Evolutionary conservation across 23 red algal species (phyloP), one percentile per base, ranked within the genome.

Genomic region (Gracilariopsis chorda): DNA sequence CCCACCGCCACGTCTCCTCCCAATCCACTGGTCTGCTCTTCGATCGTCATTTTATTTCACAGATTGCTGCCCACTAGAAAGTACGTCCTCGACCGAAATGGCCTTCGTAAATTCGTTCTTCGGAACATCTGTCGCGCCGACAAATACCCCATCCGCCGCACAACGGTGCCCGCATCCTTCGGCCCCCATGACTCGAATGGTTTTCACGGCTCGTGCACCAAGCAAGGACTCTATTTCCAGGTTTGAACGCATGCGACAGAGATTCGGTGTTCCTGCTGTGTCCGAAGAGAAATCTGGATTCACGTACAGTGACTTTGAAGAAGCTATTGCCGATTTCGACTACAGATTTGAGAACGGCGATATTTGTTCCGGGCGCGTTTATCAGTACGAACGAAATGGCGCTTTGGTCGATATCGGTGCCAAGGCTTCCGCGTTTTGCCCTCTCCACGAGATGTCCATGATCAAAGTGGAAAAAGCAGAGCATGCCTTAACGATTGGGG

Each of bases 371-470:
- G 97, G 97, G 23, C 75, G 78, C 1, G 91, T 99, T 19, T 80
- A 87, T 64, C 85, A 99, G 68, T 86, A 86, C 32, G 93, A 95
- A 28, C 90, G 82, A 32, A 84, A 90, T 43, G 97, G 97, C 14
- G 97, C 93, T n/a, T 65, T 99, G 19, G 84, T 99, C 9, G 97
- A 99, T 42, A 91, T 99, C n/a, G 97, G 97, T 24, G 97, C 97
- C n/a, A 99, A 99, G 64, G 89, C 97, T 8, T 80, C 89, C 13
- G 97, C 97, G 19, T 94, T 81, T 56, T 88, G 92, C 45, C 93
- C 97, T 20, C 41, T 88, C 13, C 30, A 29, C 43, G 97, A 99
- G 78, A 68, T 99, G 80, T 75, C 73, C 25, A 94, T 96, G 67
- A 82, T 39, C 59, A 61, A 48, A 11, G 76, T 94, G 41, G 93